Evolutionary conservation across 495 filamentous ascomycete species (phyloP).

Genomic region (Durotheca rogersii): DNA sequence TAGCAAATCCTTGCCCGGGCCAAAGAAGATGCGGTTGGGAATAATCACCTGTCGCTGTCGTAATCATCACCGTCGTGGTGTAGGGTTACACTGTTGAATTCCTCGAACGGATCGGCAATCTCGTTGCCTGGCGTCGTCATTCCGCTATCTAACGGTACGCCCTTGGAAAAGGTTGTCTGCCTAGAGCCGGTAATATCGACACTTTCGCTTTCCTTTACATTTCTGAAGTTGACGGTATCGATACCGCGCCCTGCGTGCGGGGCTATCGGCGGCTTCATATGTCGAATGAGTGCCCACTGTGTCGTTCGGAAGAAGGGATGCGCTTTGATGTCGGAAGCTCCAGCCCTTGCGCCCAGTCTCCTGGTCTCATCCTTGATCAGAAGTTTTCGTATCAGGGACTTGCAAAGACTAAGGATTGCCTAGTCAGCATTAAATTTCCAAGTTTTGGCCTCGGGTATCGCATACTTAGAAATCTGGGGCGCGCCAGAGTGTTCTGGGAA

Average conservation of each 20-base stretch:
- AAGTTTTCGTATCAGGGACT: conserved; percentile 92
- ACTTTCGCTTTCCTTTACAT: conserved; percentile 94
- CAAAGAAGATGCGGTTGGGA: background rate
- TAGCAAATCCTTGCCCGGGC: background rate
- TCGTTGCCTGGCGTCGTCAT: conserved; percentile 83
- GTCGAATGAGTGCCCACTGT: conserved; percentile 94
- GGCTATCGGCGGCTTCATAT: conserved; percentile 98
- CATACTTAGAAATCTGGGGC: conserved; percentile 88
- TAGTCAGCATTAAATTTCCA: conserved; percentile 20
- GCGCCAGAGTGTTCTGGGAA: conserved; percentile 87
- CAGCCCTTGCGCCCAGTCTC: conserved; percentile 89
- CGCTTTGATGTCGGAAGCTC: conserved; percentile 93
- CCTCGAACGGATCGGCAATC: conserved; percentile 90
- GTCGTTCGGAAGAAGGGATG: conserved; percentile 96
- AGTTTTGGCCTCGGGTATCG: no score
- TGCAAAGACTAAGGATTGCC: conserved; percentile 70
- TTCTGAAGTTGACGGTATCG: conserved; percentile 94
- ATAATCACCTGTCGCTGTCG: conserved; percentile 27
- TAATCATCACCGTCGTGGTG: conserved; percentile 89
- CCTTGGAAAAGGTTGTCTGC: conserved; percentile 54
- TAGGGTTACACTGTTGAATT: conserved; percentile 97
- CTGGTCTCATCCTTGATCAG: conserved; percentile 97
- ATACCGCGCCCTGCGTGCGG: conserved; percentile 88
- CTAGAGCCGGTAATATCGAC: conserved; percentile 80
- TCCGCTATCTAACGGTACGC: conserved; percentile 82